Evolutionary conservation across 169 alveolate species (phyloP), one percentile per base, ranked within the genome.

Genomic region (Plasmodium chabaudi): DNA sequence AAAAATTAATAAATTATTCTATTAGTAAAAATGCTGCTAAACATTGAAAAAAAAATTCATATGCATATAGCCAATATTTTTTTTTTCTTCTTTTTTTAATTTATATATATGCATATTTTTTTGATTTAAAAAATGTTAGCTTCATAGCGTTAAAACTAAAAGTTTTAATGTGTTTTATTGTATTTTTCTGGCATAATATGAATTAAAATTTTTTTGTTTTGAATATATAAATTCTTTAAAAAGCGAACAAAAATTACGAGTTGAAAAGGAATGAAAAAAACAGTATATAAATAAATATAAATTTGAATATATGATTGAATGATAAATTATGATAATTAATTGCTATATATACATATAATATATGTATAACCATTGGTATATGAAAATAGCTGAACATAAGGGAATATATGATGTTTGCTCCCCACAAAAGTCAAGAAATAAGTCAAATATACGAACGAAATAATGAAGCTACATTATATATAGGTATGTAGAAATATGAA

Each of bases 381-480:
- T 75, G 88, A 64, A 65, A 63, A 75, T 75, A 49, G 49, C 59
- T 75, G 53, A 34, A 75, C 44, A 21, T 59, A 59, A 73, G 87
- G 59, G 21, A n/a, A 63, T 49, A 49, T 82, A 82, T 82, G 47
- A 82, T 82, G 90, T 82, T 67, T 47, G 72, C 44, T 46, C 86
- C 79, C 77, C 55, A 73, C 94, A 61, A 82, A 93, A 63, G 64
- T 93, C 72, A 67, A 94, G 98, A 95, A 75, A 92, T 96, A 87
- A 93, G 93, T 59, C 96, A 94, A 46, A 87, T 95, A 56, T 97
- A 92, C 72, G 98, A 97, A 79, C 92, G 98, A 64, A 96, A 97
- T 84, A 98, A 96, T 72, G 98, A 97, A 82, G 98, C 98, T 53
- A 96, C 98, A 47, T 77, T 96, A 44, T 96, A 96, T 89, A 94